Conservation (phyloP, 2,329 filamentous ascomycete genomes). For the Teratosphaeria gauchensis region DNA sequence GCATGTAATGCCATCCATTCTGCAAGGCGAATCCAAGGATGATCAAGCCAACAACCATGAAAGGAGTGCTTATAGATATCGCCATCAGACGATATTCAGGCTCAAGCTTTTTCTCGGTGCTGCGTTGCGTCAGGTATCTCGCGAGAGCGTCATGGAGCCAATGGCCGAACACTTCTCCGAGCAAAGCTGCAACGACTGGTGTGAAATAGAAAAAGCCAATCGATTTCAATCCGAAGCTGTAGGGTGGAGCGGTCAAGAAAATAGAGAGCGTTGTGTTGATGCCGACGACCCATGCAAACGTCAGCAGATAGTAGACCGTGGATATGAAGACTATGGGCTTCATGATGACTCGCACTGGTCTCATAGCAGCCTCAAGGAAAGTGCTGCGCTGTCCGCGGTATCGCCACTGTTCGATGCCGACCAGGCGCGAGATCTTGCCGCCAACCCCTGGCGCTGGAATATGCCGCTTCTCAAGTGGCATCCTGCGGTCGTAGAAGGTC, state of each 20-base stretch:
- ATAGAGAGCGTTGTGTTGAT: slow-evolving; percentile 14
- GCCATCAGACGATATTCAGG: slow-evolving; percentile 46
- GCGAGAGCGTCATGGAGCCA: slow-evolving; percentile 45
- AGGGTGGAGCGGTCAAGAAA: slow-evolving; percentile 28
- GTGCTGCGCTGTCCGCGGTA: slow-evolving; percentile 21
- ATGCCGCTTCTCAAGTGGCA: neutral
- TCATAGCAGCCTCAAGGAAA: slow-evolving; percentile 23
- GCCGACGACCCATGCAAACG: slow-evolving; percentile 14
- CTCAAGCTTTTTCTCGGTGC: slow-evolving; percentile 44
- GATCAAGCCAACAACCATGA: slow-evolving; percentile 43
- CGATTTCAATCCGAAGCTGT: slow-evolving; percentile 26
- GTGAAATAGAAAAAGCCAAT: slow-evolving; percentile 47
- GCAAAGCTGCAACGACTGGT: slow-evolving; percentile 43
- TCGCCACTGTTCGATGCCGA: slow-evolving; percentile 27
- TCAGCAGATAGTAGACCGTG: slow-evolving; percentile 30
- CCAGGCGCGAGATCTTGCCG: slow-evolving; percentile 22
- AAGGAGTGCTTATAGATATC: slow-evolving; percentile 38
- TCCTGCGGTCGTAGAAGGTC: slow-evolving; percentile 40
- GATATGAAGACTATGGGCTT: slow-evolving; percentile 31
- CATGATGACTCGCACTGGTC: slow-evolving; percentile 27
- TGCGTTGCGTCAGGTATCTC: slow-evolving; percentile 21
- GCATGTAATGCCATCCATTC: slow-evolving; percentile 44
- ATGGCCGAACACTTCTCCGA: slow-evolving; percentile 47
- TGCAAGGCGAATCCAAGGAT: slow-evolving; percentile 44
- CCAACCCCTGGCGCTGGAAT: slow-evolving; percentile 1